Conservation (phyloP, 495 filamentous ascomycete species). For the Amphirosellinia nigrospora region DNA sequence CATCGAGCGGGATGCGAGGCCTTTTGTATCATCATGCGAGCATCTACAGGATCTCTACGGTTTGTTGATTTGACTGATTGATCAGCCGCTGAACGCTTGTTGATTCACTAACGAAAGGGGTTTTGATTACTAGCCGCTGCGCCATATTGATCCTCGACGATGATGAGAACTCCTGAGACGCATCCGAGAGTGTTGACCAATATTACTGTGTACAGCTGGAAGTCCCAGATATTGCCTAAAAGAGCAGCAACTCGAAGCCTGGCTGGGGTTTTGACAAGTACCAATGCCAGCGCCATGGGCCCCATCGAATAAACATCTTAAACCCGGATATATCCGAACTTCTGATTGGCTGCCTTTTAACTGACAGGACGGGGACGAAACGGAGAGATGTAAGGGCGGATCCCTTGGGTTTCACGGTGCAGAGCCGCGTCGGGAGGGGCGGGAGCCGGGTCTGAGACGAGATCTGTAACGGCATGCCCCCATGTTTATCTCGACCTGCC, state of each 20-base stretch:
- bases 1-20: conserved; percentile 4
- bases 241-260: background rate
- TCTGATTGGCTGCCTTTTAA: conserved; percentile 20
- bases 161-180: conserved; percentile 19
- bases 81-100: background rate
- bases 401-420: conserved; percentile 21
- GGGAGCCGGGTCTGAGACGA: conserved; percentile 21
- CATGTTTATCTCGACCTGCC: background rate
- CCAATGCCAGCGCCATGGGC: background rate
- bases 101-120: background rate
- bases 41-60: background rate
- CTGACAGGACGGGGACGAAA: conserved; percentile 15
- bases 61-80: background rate
- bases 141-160: conserved; percentile 18
- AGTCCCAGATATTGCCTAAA: conserved; percentile 7
- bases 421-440: conserved; percentile 17
- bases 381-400: conserved; percentile 6
- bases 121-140: background rate
- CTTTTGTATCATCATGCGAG: conserved; percentile 23
- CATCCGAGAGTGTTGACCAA: conserved; percentile 9
- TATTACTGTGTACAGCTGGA: background rate
- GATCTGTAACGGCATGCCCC: conserved; percentile 10
- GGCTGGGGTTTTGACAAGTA: background rate
- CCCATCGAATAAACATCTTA: conserved; percentile 8
- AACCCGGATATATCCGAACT: background rate